Evolutionary conservation across 2,329 filamentous ascomycete genomes (phyloP).

Genomic region (Penicillium sp.): DNA sequence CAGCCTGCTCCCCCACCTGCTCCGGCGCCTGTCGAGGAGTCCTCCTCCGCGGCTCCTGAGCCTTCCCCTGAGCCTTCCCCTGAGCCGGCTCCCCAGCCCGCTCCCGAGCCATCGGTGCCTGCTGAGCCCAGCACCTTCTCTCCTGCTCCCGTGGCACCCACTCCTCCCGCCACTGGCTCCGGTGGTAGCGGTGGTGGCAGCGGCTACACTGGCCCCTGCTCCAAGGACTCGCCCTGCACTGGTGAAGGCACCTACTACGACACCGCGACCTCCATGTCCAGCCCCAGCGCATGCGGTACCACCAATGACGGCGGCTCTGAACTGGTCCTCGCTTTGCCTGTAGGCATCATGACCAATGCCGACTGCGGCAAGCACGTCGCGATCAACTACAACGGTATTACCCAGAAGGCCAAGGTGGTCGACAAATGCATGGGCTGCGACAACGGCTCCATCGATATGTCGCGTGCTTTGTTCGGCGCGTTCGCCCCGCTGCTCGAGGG

Average conservation of each 20-base stretch:
- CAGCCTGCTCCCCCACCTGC: constrained; percentile 5
- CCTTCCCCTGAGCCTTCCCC: constrained; percentile 2
- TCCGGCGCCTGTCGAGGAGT: constrained; percentile 4
- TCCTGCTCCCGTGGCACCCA: constrained; percentile 7
- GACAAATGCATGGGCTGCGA: constrained; percentile 73
- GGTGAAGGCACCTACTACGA: constrained; percentile 73
- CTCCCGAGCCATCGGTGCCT: background rate
- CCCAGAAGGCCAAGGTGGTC: constrained; percentile 53
- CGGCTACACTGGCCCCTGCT: constrained; percentile 24
- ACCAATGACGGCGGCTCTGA: constrained; percentile 53
- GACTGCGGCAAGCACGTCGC: constrained; percentile 65
- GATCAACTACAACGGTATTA: constrained; percentile 56
- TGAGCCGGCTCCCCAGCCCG: constrained; percentile 2
- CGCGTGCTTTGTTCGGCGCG: constrained; percentile 50
- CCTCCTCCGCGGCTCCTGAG: constrained; percentile 3
- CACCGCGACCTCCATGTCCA: constrained; percentile 55
- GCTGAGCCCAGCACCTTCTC: constrained; percentile 1
- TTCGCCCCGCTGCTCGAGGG: constrained; percentile 40
- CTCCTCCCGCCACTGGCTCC: constrained; percentile 17
- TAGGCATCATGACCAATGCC: constrained; percentile 61
- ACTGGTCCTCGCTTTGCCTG: constrained; percentile 64
- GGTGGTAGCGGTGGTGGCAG: constrained; percentile 12
- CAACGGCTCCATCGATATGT: constrained; percentile 54
- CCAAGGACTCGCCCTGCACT: constrained; percentile 25
- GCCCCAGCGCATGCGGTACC: constrained; percentile 52